Percentiles rank a stretch among this genome's conserved stretches.
Conservation (phyloP, 2,329 filamentous ascomycete species). For the Colletotrichum sp. region DNA sequence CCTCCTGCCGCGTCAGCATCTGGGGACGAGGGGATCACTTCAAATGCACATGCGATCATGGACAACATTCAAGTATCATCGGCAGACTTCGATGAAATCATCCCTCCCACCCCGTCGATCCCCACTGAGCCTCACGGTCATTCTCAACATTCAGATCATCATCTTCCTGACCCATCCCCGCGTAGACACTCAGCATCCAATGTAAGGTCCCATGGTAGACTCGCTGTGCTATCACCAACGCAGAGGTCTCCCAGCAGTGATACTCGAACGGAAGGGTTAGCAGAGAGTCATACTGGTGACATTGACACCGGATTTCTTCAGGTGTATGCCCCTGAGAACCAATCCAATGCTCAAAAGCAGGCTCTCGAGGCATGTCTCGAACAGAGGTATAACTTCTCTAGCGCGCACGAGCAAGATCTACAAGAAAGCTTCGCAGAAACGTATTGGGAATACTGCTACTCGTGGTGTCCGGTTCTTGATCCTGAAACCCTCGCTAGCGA, state of each 20-base stretch:
- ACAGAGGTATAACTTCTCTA: slow-evolving; percentile 22
- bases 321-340: slow-evolving; percentile 36
- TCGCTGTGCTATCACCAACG: neutral
- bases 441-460: slow-evolving; percentile 45
- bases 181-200: neutral
- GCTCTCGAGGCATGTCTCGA: slow-evolving; percentile 31
- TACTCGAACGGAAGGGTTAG: slow-evolving; percentile 21
- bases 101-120: neutral
- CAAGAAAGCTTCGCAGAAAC: slow-evolving; percentile 46
- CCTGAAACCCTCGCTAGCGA: slow-evolving; percentile 32
- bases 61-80: neutral
- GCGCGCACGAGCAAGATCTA: slow-evolving; percentile 29
- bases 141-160: neutral
- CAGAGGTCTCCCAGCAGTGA: slow-evolving; percentile 5
- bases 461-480: slow-evolving; percentile 47
- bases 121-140: neutral
- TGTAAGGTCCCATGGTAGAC: neutral
- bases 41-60: neutral
- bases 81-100: neutral
- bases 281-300: slow-evolving; percentile 31
- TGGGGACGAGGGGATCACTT: neutral
- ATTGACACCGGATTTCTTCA: slow-evolving; percentile 39
- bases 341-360: slow-evolving; percentile 32
- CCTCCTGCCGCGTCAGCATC: neutral
- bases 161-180: neutral